A percentile compares a stretch with the other conserved stretches of the same genome.
These are phyloP conservation scores for Pulveroboletus sp. DNA, from an alignment of 1,284 basidiomycete species.

Conservation along the genomic window DNA sequence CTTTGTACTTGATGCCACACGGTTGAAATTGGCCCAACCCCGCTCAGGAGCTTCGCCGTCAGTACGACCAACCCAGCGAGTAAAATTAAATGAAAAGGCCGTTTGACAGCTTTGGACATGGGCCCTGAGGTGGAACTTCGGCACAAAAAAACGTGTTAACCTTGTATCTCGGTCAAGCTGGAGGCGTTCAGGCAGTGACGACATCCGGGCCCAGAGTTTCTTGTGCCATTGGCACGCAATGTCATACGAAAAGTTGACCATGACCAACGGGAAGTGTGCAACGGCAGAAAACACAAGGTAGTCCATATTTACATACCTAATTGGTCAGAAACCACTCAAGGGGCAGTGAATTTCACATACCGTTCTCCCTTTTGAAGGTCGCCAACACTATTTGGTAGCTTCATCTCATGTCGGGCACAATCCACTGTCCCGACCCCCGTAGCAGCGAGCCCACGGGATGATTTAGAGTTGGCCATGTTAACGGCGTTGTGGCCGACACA, in stretches of 20 bases:
- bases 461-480: too few relatives aligned
- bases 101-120: slow-evolving; percentile 4
- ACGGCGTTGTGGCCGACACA: too few relatives aligned
- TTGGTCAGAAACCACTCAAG: too few relatives aligned
- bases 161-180: neutral
- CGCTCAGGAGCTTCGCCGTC: neutral
- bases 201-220: neutral
- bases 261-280: neutral
- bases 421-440: too few relatives aligned
- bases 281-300: neutral
- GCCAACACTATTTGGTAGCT: too few relatives aligned
- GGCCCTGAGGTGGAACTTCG: neutral
- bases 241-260: neutral
- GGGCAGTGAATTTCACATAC: too few relatives aligned
- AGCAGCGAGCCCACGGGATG: too few relatives aligned
- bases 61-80: neutral
- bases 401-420: too few relatives aligned
- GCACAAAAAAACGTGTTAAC: neutral
- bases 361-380: too few relatives aligned
- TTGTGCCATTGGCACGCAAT: neutral
- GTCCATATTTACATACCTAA: too few relatives aligned
- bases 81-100: neutral
- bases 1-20: slow-evolving; percentile 1
- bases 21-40: neutral
- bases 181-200: neutral